Evolutionary conservation across 208 protist genomes (phyloP).

Genomic region (Crithidia bombi): DNA sequence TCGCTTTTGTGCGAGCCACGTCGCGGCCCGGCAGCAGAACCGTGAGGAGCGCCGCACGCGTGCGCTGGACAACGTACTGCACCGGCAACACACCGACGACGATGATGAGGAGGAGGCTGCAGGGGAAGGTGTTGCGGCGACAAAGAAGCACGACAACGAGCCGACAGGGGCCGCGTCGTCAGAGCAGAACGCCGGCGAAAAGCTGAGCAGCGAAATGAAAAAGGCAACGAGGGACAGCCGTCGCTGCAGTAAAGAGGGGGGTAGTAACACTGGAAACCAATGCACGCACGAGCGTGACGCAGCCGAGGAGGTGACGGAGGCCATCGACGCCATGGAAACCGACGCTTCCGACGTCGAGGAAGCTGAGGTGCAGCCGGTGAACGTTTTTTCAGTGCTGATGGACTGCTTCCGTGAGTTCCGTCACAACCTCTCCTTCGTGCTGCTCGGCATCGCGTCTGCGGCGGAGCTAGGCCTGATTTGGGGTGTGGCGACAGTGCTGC

Average conservation of each 20-base stretch:
- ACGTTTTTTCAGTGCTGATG: constrained; percentile 71
- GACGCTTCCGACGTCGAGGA: constrained; percentile 23
- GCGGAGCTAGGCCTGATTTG: constrained; percentile 79
- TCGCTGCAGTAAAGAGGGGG: background rate
- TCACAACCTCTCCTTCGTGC: constrained; percentile 56
- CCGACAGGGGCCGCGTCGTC: background rate
- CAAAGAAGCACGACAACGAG: constrained; percentile 9
- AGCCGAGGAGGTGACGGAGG: constrained; percentile 4
- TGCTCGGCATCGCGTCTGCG: constrained; percentile 61
- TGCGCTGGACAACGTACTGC: constrained; percentile 25
- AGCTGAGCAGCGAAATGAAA: constrained; percentile 1
- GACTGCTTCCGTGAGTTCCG: constrained; percentile 59
- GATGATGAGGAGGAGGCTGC: constrained; percentile 17
- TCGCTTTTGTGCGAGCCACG: constrained; percentile 55
- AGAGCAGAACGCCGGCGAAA: constrained; percentile 1
- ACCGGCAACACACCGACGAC: constrained; percentile 3
- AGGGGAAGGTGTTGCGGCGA: background rate
- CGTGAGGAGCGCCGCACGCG: constrained; percentile 43
- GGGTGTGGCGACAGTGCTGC: constrained; percentile 73
- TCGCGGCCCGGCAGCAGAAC: constrained; percentile 48
- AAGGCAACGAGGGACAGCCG: background rate
- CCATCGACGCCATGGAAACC: background rate
- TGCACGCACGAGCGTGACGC: background rate
- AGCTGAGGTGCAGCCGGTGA: constrained; percentile 55
- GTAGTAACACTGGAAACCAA: background rate